These are phyloP conservation scores for Podaxis rugospora DNA, from an alignment of 768 basidiomycete genomes.

Conservation along the genomic window DNA sequence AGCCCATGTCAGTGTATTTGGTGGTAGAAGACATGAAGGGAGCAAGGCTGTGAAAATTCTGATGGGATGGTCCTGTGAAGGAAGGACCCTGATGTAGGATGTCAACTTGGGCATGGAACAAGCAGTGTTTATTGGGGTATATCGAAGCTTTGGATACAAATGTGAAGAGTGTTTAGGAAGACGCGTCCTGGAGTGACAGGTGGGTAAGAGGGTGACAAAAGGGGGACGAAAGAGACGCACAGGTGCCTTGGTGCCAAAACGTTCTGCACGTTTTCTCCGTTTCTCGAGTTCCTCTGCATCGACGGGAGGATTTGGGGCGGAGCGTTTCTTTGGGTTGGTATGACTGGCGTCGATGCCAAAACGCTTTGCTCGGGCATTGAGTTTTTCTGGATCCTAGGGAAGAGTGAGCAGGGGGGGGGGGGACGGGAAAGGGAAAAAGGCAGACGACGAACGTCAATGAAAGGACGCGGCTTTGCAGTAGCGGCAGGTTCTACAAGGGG, in stretches of 20 bases:
- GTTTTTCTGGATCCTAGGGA: constrained; percentile 43
- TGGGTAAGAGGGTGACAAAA: neutral
- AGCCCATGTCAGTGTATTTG: constrained; percentile 34
- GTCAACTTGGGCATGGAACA: neutral
- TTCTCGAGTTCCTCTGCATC: constrained; percentile 58
- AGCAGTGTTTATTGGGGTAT: constrained; percentile 3
- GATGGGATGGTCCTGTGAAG: constrained; percentile 1
- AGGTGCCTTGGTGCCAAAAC: constrained; percentile 40
- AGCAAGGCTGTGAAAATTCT: neutral
- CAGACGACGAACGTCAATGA: constrained; percentile 12
- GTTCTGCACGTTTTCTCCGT: constrained; percentile 58
- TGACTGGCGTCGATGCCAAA: constrained; percentile 35
- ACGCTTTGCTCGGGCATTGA: constrained; percentile 48
- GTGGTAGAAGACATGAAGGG: constrained; percentile 11
- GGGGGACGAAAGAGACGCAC: constrained; percentile 12
- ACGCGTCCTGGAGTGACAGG: neutral
- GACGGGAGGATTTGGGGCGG: constrained; percentile 34
- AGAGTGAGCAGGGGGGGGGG: neutral
- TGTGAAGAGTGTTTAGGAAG: neutral
- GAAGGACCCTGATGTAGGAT: neutral
- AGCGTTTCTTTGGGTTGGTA: constrained; percentile 24
- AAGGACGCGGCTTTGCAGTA: constrained; percentile 13
- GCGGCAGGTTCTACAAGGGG: constrained; percentile 42
- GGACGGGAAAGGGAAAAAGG: neutral
- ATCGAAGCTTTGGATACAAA: neutral